Base-by-base conservation (phyloP, 106 monocot species). In the Vanilla planifolia region DNA sequence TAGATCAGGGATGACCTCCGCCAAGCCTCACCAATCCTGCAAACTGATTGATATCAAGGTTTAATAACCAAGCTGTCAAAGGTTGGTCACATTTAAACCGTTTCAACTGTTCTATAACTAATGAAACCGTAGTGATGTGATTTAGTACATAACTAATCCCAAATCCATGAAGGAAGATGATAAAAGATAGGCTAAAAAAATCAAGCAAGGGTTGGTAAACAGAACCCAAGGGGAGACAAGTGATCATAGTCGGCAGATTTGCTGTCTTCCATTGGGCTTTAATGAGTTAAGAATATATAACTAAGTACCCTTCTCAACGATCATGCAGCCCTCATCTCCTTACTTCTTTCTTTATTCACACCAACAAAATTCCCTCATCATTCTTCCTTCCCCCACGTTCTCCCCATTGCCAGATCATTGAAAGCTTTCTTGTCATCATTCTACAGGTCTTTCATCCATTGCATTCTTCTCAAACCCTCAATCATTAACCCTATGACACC, bases 151-250 rank as follows among this genome's bases (percentile, higher is more conserved):
- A n/a, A n/a, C n/a, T n/a, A n/a, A n/a, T n/a, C n/a, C n/a, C n/a
- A n/a, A n/a, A n/a, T n/a, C n/a, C n/a, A n/a, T n/a, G n/a, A n/a
- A n/a, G n/a, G n/a, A n/a, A n/a, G n/a, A n/a, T n/a, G n/a, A n/a
- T n/a, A n/a, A n/a, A n/a, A n/a, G n/a, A n/a, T n/a, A n/a, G n/a
- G n/a, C n/a, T n/a, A n/a, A n/a, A n/a, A n/a, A n/a, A n/a, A n/a
- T n/a, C n/a, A n/a, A n/a, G n/a, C n/a, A 53, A 53, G 28, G 30
- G 30, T 53, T 53, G 53, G 53, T 53, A 29, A 25, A 27, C 32
- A 32, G 16, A 53, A 30, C 0, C 28, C 15, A 53, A 6, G 17
- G 53, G 1, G 29, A 28, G 15, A 53, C 3, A 3, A 45, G 29
- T 53, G 53, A 53, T 32, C 25, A 27, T 29, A 53, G 9, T 26